Evolutionary conservation across 768 basidiomycete species (phyloP), one percentile per base, ranked within the genome.

Genomic region (Lactarius sanguifluus): DNA sequence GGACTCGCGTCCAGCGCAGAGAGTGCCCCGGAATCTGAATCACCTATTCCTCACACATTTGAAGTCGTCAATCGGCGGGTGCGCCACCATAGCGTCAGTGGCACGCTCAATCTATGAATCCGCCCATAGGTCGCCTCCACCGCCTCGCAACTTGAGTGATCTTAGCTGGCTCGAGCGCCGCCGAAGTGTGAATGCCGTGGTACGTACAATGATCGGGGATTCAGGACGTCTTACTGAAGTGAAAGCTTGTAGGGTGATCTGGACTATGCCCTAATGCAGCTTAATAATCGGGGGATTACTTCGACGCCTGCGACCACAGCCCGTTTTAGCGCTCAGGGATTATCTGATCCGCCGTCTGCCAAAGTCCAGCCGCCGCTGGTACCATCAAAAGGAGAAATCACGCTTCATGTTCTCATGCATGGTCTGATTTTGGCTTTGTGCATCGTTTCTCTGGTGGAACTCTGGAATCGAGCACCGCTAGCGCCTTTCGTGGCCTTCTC

Each of bases 91-190:
- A 83, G 82, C 57, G 77, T 72, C 25, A 79, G 81, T 45, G 81
- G 81, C 34, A 75, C 81, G 25, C 74, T 76, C 34, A 78, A 76
- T 73, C 60, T 71, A 74, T 23, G 75, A 78, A 12, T 52, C 62
- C 50, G 82, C 73, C 81, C 87, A 72, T 68, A 80, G 74, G 72
- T 77, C 74, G 71, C 83, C 72, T 72, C 79, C 67, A 45, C 74
- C 81, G 18, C 79, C 83, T 36, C 79, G 85, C 64, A 86, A 82
- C 67, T 77, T 91, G 45, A 85, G 86, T 36, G 90, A 93, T 72
- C 79, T 90, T 59, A 90, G 90, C 73, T 93, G 92, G 92, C 78
- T 92, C 40, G 83, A 88, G 64, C 84, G 88, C 59, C 81, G 92
- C 61, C 83, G 90, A 64, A 91, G 87, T 73, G 77, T 89, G 36